These are phyloP conservation scores for Hymenoscyphus salicellus DNA, from an alignment of 2,329 filamentous ascomycete genomes.

Conservation along the genomic window DNA sequence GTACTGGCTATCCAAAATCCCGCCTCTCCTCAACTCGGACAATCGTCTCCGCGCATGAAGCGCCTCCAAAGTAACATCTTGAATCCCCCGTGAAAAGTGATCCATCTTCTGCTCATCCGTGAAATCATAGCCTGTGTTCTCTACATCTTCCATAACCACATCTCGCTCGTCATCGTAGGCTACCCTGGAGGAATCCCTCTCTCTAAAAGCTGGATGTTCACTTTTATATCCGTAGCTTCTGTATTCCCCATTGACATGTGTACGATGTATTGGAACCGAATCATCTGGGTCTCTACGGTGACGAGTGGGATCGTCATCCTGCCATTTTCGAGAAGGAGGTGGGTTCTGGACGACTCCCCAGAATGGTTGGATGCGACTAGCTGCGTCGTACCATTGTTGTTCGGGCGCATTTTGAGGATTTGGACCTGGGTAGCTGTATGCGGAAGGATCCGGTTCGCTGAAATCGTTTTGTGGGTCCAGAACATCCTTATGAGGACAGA, in stretches of 20 bases:
- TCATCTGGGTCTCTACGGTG: not conserved
- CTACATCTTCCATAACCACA: conserved; percentile 4
- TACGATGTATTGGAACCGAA: not conserved
- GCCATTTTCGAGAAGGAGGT: not conserved
- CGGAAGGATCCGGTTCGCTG: not conserved
- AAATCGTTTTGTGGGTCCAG: not conserved
- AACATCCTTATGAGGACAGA: not conserved
- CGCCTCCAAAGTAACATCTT: not conserved
- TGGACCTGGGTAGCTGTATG: not conserved
- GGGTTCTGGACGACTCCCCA: not conserved
- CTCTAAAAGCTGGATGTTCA: not conserved
- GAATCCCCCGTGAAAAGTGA: not conserved
- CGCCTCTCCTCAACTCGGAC: not conserved
- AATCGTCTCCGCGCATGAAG: not conserved
- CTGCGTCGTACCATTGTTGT: not conserved
- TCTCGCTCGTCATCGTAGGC: not conserved
- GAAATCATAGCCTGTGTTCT: not conserved
- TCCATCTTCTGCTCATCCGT: not conserved
- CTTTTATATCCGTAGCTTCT: not conserved
- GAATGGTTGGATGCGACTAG: not conserved
- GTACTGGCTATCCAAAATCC: conserved; percentile 1
- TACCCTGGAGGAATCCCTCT: not conserved
- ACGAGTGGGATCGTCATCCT: not conserved
- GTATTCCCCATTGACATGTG: not conserved
- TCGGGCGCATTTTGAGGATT: not conserved